Percentiles rank a stretch among this genome's conserved stretches.
phyloP scores from a whole-genome alignment of 805 yeast species.

The Kodamaea lidongshanica region DNA sequence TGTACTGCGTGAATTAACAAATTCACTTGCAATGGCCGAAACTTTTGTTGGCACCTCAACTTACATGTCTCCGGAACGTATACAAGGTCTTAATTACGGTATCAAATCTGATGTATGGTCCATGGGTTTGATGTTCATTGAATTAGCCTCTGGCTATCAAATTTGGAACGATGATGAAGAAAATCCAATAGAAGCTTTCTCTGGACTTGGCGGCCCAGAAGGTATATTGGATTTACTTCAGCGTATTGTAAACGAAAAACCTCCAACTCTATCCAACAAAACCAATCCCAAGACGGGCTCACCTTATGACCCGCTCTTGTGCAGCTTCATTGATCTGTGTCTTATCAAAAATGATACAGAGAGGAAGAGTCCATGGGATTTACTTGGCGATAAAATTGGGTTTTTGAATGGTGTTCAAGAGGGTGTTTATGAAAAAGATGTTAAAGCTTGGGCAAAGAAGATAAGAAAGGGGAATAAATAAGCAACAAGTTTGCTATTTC shows the following conservation, averaged over 20 bases:
- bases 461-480: slow-evolving; percentile 31
- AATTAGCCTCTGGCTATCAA: slow-evolving; percentile 77
- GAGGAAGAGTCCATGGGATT: slow-evolving; percentile 69
- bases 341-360: slow-evolving; percentile 60
- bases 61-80: slow-evolving; percentile 95
- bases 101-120: slow-evolving; percentile 99
- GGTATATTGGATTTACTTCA: slow-evolving; percentile 88
- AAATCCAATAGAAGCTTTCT: slow-evolving; percentile 22
- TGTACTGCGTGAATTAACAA: slow-evolving; percentile 83
- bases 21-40: slow-evolving; percentile 81
- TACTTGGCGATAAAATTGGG: slow-evolving; percentile 36
- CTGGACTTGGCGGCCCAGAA: slow-evolving; percentile 46
- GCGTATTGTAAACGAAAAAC: slow-evolving; percentile 86
- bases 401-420: slow-evolving; percentile 27
- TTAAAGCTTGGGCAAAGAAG: slow-evolving; percentile 36
- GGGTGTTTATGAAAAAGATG: slow-evolving; percentile 31
- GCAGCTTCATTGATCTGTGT: slow-evolving; percentile 69
- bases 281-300: slow-evolving; percentile 22
- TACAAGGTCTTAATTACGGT: slow-evolving; percentile 89
- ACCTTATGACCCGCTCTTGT: slow-evolving; percentile 42
- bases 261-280: slow-evolving; percentile 56
- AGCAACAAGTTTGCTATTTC: too few relatives aligned
- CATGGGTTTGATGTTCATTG: slow-evolving; percentile 82
- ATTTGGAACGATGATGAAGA: slow-evolving; percentile 61
- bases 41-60: slow-evolving; percentile 98